Evolutionary conservation across 2,329 filamentous ascomycete species (phyloP), one percentile per base, ranked within the genome.

Genomic region (Calonectria honghensis): DNA sequence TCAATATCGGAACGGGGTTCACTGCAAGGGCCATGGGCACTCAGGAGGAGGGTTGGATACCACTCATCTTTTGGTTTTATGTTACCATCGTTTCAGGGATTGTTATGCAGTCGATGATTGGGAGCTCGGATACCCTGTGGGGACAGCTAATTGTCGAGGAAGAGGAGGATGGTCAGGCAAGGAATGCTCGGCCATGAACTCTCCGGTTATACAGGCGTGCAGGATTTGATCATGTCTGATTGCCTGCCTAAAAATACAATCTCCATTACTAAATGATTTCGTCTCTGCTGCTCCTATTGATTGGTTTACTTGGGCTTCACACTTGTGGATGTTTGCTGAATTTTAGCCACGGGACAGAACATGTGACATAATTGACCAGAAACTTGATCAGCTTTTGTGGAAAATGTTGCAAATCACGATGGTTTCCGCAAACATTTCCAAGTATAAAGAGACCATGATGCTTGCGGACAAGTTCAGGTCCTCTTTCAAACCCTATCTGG

Each of bases 81-180:
- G 74, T 77, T 69, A 79, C 73, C 73, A 70, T 79, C 61, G 57
- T 78, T 75, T 73, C 66, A 76, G 76, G 74, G 73, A 76, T 74
- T 72, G 75, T 80, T 75, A 81, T 73, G 76, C 70, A 71, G 73
- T 81, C 72, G 76, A 81, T 81, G 79, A 81, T 77, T 79, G 70
- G 75, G 79, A 73, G 77, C 77, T 73, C 66, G 73, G 77, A 81
- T 81, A 81, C 79, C 79, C 79, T 68, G 72, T 79, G 75, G 78
- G 78, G 78, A 78, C 76, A 78, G 76, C 78, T 81, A 78, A 80
- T 80, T 75, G 78, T 79, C 74, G 67, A 71, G 65, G 71, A 72
- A 72, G 72, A 73, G 61, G 72, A 80, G 64, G 70, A 37, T n/a
- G 68, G 65, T 31, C n/a, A 13, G 45, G 45, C 27, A 68, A 67